Evolutionary conservation across 2,329 filamentous ascomycete species (phyloP), one percentile per base, ranked within the genome.

Genomic region (Claviceps purpurea): DNA sequence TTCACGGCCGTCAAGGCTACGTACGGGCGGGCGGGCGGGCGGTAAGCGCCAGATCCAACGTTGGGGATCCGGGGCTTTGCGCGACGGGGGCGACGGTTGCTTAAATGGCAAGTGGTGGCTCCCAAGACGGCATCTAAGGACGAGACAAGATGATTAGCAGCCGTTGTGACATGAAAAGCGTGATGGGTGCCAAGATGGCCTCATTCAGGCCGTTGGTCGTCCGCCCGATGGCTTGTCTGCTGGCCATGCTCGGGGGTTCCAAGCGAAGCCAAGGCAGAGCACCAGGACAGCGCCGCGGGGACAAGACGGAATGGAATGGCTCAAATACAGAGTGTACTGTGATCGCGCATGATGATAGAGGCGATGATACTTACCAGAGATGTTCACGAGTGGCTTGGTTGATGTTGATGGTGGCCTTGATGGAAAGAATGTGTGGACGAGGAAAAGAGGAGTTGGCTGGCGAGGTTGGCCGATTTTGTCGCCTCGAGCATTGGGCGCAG

Each of bases 361-460:
- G 56, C 58, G 58, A 64, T 59, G 59, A 54, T 57, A 70, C 70
- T 70, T 57, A 71, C 68, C 61, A 65, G 62, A 62, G 61, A 61
- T 56, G 60, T 58, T 34, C 62, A 55, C 55, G 59, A 65, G 59
- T 58, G 59, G 59, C 54, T 60, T 64, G 62, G 49, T 57, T 60
- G 65, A 60, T 60, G 62, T 61, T 64, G 63, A 61, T 60, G 65
- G 63, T 57, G 60, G 61, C 58, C 55, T 61, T 62, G 60, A 60
- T 61, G 64, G 61, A 60, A 63, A 66, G 64, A 49, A 61, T 64
- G 65, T 68, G 68, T 69, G 67, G 62, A 68, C 65, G 65, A 64
- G 66, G 68, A 70, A 70, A 70, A 70, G 68, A 70, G 68, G 68
- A 70, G 59, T 55, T 56, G 65, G 62, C 60, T 61, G 62, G 60